Evolutionary conservation across 345 rosid genomes (phyloP), one percentile per base, ranked within the genome.

Genomic region (Murraya paniculata): DNA sequence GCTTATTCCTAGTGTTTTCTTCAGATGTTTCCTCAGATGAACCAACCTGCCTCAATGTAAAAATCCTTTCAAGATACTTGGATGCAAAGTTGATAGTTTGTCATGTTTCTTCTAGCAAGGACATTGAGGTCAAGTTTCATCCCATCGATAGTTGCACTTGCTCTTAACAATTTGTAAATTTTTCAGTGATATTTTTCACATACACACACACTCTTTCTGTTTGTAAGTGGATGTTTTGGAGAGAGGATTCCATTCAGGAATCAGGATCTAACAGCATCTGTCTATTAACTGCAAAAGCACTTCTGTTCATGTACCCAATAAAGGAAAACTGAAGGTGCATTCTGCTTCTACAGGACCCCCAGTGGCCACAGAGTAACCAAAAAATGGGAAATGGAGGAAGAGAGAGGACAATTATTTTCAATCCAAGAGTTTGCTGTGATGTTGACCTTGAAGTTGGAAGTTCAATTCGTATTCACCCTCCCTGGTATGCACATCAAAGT

Each of bases 61-160:
- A 86, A 78, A 85, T 94, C 80, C 75, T 87, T 82, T 88, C 98
- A 31, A 91, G 87, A 86, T 83, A 81, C 81, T 81, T 94, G 85
- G 98, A 94, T 38, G 99, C 91, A 30, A 94, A 90, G 83, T 84
- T 94, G 56, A 85, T 84, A 53, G 93, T 92, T 77, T 96, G 98
- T 82, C 85, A 78, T 55, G 91, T 93, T 87, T 85, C 81, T 38
- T 59, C 81, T 74, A 80, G 72, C 70, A 73, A 88, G 80, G 79
- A 81, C 81, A 75, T 60, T 19, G 88, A 87, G 98, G 99, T 93
- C 59, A 35, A 73, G 67, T 77, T 79, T 73, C 82, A 70, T 48
- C 16, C 58, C 60, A 48, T 62, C 71, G 30, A 39, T 4, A 56
- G 79, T 18, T 67, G 61, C 36, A 58, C 25, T 25, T 56, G 10